Percentiles rank a stretch among this genome's conserved stretches.
phyloP scores from a whole-genome alignment of 106 monocot genomes.

The Apostasia ramifera region DNA sequence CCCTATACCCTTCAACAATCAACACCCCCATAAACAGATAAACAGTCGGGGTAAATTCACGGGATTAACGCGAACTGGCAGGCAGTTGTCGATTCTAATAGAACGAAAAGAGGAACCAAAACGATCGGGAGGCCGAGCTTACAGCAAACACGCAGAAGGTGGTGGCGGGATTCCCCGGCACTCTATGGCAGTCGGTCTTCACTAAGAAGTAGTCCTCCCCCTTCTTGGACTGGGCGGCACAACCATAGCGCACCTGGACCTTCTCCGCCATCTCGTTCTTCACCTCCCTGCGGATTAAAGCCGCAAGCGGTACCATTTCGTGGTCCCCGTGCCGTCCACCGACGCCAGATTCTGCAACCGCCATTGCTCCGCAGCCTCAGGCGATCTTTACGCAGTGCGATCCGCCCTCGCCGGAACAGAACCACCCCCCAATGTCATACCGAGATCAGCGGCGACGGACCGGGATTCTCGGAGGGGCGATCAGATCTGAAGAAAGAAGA shows the following conservation, averaged over 20 bases:
- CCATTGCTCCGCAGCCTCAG: conserved; percentile 4
- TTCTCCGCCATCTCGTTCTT: conserved; percentile 24
- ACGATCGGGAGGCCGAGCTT: background rate
- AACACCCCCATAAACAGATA: background rate
- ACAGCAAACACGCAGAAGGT: conserved; percentile 49
- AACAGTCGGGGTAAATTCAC: background rate
- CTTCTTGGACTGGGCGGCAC: conserved; percentile 54
- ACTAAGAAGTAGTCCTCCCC: conserved; percentile 59
- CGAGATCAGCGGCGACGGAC: background rate
- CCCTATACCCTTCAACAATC: background rate
- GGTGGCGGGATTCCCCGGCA: conserved; percentile 24
- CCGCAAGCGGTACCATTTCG: conserved; percentile 29
- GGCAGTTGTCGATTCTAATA: background rate
- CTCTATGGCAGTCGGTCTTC: conserved; percentile 33
- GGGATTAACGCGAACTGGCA: background rate
- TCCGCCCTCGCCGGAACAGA: background rate
- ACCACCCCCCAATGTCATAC: background rate
- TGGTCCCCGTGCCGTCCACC: background rate
- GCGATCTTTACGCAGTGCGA: background rate
- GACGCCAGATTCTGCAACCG: background rate
- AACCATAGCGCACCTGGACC: conserved; percentile 41
- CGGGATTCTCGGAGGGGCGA: background rate
- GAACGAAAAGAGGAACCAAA: background rate
- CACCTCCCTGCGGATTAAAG: conserved; percentile 21
- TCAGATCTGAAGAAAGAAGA: conserved; percentile 5